Base-by-base conservation (phyloP, 768 basidiomycete genomes). In the Daedalea quercina region DNA sequence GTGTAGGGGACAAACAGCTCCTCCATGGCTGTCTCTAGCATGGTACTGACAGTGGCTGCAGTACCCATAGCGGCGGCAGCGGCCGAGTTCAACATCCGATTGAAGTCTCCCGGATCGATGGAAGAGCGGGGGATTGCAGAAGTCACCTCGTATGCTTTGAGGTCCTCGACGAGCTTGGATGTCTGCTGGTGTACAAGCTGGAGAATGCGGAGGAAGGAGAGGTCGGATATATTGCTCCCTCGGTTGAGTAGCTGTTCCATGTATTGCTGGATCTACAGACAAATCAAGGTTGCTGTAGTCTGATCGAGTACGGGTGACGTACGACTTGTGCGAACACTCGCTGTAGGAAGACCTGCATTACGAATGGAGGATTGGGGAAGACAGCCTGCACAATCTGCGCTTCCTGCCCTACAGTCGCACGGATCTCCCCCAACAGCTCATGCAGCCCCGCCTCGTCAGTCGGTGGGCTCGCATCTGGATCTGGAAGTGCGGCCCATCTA, bases 301-400 rank as follows among this genome's bases (percentile, higher is more conserved):
- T 11, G 22, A 20, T 26, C n/a, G 51, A 52, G 35, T 11, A 11
- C 11, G 46, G 56, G 24, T 3, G 2, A 72, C 89, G 59, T 68
- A 94, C 94, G 44, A 93, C 91, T 75, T 97, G 96, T 1, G 94
- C 95, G 70, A 99, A 99, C 1, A 99, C 92, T 31, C 96, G 79
- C 63, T 97, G 96, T 40, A 99, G 67, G 69, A 99, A 98, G 15
- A 97, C 94, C 67, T 96, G 93, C 92, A 98, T 94, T 3, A 99
- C 96, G 15, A 91, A 81, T 17, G 88, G 82, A 9, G 96, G 95
- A 60, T 95, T 93, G 0, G 96, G 96, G 67, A 99, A 99, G 12
- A 99, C 96, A 2, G 94, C 95, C 67, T 96, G 94, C 25, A 99
- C 94, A 49, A 99, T 99, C 64, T 97, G 93, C 0, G 91, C 87